Evolutionary conservation across 139 green algal genomes (phyloP), one percentile per base, ranked within the genome.

Genomic region (Chlorella sp.): DNA sequence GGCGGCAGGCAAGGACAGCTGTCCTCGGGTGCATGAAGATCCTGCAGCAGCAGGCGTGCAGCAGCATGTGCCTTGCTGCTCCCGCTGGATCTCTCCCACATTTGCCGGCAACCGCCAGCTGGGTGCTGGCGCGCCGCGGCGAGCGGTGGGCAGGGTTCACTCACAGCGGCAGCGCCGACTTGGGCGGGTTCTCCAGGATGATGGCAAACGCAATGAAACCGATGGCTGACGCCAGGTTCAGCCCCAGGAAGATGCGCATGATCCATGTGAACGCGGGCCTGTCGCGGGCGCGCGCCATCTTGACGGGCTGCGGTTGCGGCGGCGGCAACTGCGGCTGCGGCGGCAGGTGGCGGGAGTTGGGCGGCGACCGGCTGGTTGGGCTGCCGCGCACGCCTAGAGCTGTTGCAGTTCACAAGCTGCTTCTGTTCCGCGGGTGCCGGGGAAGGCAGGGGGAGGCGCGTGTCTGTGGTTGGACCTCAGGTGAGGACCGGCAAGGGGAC

Each of bases 171-270:
- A 94, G 40, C 57, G 91, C 71, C 30, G 90, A 83, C 39, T 89
- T 90, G 36, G 91, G 91, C 68, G 91, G 91, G 77, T 87, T 92
- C 42, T 93, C 53, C n/a, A 94, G 40, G 34, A 94, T 85, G 16
- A 91, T 60, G 12, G 85, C 90, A 40, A 86, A 94, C 28, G 93
- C 86, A 60, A 94, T 93, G 77, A 94, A 94, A 5, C 87, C 90
- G 28, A 92, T 32, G 32, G 90, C 87, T 0, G 82, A 81, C 37
- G 80, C 30, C 61, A 88, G 32, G 42, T 90, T 86, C 19, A 94
- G 53, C 22, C 53, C 28, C 48, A 88, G 18, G n/a, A 93, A 87
- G 66, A 85, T 36, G 48, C 91, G 76, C 82, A 92, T 60, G 2
- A 79, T 18, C 81, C 87, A 93, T 0, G 86, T 81, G 39, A 93